Percentiles rank a stretch among this genome's conserved stretches.
These are phyloP conservation scores for Lecanoromycetidae sp. DNA, from an alignment of 2,329 filamentous ascomycete species.

Conservation along the genomic window DNA sequence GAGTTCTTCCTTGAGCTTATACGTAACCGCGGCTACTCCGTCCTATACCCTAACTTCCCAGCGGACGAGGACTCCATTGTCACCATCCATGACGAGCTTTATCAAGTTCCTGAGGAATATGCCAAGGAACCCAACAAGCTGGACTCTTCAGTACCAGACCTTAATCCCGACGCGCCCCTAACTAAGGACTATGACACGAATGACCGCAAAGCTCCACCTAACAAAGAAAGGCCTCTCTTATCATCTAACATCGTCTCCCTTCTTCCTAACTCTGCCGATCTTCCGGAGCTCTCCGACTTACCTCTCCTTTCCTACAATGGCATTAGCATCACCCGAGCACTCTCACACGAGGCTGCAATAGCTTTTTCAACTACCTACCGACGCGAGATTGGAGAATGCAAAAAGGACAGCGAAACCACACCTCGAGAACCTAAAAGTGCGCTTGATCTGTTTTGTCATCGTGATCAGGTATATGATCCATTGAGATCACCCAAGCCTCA, in stretches of 20 bases:
- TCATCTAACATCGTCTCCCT: slow-evolving; percentile 36
- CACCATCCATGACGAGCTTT: slow-evolving; percentile 67
- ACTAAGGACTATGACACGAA: slow-evolving; percentile 12
- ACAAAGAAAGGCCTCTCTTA: slow-evolving; percentile 29
- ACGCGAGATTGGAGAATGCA: slow-evolving; percentile 54
- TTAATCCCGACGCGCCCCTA: slow-evolving; percentile 19
- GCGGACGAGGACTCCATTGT: slow-evolving; percentile 44
- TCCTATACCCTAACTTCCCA: slow-evolving; percentile 59
- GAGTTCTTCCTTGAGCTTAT: slow-evolving; percentile 68
- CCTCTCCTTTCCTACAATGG: slow-evolving; percentile 57
- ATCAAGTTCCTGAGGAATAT: slow-evolving; percentile 58
- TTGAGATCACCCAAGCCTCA: not conserved
- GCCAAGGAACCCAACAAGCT: slow-evolving; percentile 14
- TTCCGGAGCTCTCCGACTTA: slow-evolving; percentile 38
- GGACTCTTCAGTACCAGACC: slow-evolving; percentile 9
- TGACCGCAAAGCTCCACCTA: slow-evolving; percentile 15
- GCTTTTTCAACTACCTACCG: slow-evolving; percentile 51
- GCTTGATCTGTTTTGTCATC: slow-evolving; percentile 55
- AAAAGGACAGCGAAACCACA: slow-evolving; percentile 22
- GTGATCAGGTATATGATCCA: slow-evolving; percentile 22
- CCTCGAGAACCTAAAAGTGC: slow-evolving; percentile 27
- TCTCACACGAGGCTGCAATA: slow-evolving; percentile 25
- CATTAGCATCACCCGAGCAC: slow-evolving; percentile 26
- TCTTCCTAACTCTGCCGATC: slow-evolving; percentile 32
- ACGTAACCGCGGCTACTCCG: slow-evolving; percentile 62